phyloP scores from a whole-genome alignment of 306 rosid species.

The Lathyrus sativus region DNA sequence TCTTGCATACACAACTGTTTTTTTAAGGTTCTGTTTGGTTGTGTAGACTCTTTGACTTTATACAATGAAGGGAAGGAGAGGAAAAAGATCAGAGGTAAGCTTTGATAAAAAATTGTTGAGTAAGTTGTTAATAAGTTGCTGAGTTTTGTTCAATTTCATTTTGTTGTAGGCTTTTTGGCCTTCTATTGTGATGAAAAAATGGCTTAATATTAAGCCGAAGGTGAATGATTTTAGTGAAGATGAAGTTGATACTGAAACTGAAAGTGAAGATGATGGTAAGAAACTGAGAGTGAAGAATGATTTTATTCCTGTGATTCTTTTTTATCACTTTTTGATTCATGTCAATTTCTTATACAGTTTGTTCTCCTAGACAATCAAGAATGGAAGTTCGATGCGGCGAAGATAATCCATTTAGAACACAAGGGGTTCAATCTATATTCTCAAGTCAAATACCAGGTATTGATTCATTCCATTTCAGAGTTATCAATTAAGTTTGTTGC shows the following conservation, averaged over 20 bases:
- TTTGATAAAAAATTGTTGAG: neutral
- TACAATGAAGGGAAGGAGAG: slow-evolving; percentile 68
- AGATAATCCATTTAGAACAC: slow-evolving; percentile 48
- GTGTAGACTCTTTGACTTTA: slow-evolving; percentile 38
- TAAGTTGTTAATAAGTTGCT: neutral
- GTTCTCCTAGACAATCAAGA: slow-evolving; percentile 54
- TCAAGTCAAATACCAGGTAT: slow-evolving; percentile 63
- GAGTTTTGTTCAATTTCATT: neutral
- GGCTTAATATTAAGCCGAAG: slow-evolving; percentile 91
- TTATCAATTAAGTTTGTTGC: neutral
- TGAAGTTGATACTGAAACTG: slow-evolving; percentile 93
- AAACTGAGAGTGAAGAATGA: neutral
- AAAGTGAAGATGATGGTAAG: slow-evolving; percentile 94
- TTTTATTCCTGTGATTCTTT: neutral
- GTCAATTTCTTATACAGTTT: slow-evolving; percentile 52
- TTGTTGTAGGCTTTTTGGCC: slow-evolving; percentile 88
- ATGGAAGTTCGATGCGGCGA: slow-evolving; percentile 28
- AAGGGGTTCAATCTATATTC: slow-evolving; percentile 53
- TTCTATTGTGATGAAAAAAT: slow-evolving; percentile 93
- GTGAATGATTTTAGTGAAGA: slow-evolving; percentile 94
- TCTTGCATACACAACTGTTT: slow-evolving; percentile 35
- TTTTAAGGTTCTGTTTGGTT: slow-evolving; percentile 28
- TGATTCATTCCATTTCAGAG: slow-evolving; percentile 31
- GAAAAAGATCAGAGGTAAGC: slow-evolving; percentile 77
- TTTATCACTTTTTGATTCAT: slow-evolving; percentile 25